Evolutionary conservation across 805 yeast species (phyloP).

Genomic region (Martiniozyma abietophila): DNA sequence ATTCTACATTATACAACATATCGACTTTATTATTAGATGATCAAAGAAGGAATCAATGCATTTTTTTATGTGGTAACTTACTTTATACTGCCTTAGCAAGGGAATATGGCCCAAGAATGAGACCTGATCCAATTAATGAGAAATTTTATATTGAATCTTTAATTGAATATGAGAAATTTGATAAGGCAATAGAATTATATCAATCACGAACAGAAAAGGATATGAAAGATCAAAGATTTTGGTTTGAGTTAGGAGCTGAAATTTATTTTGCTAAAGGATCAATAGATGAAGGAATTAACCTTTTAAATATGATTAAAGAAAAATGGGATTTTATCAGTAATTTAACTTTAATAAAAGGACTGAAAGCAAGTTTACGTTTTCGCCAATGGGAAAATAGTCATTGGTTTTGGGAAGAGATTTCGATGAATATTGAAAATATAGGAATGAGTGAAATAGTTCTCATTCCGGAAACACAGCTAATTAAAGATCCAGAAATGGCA

Average conservation of each 20-base stretch:
- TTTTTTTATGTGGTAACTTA: conserved; percentile 33
- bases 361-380: conserved; percentile 25
- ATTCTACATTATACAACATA: conserved; percentile 30
- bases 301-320: conserved; percentile 22
- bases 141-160: conserved; percentile 39
- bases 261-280: conserved; percentile 25
- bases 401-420: conserved; percentile 26
- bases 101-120: conserved; percentile 29
- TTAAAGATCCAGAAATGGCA: conserved; percentile 14
- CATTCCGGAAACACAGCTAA: conserved; percentile 16
- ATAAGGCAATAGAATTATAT: conserved; percentile 31
- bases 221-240: conserved; percentile 35
- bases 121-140: conserved; percentile 40
- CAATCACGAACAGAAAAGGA: conserved; percentile 28
- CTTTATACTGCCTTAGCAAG: conserved; percentile 28
- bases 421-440: conserved; percentile 19
- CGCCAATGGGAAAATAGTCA: conserved; percentile 22
- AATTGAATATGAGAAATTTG: conserved; percentile 24
- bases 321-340: conserved; percentile 30
- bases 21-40: conserved; percentile 30
- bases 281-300: conserved; percentile 28
- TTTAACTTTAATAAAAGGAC: conserved; percentile 24
- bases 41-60: conserved; percentile 25
- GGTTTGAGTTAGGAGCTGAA: conserved; percentile 42
- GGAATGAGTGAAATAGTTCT: conserved; percentile 17